Evolutionary conservation across 306 rosid genomes (phyloP), one percentile per base, ranked within the genome.

Genomic region (Cotoneaster glaucophyllus): DNA sequence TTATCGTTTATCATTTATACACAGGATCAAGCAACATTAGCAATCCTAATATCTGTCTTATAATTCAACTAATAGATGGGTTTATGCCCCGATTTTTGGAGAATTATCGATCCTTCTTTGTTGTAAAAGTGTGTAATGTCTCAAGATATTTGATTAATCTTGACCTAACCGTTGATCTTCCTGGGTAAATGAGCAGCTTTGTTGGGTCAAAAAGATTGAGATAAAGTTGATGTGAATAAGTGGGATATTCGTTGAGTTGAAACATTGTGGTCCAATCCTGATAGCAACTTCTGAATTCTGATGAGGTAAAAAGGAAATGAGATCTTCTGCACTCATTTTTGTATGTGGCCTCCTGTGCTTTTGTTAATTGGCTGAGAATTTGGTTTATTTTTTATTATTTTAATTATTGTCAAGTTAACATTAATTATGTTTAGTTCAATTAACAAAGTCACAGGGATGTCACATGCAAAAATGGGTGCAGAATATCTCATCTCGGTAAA

Each of bases 131-230:
- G 57, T 41, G 67, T 39, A 6, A 43, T 62, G 77, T 58, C 77
- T 59, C 41, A 11, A 11, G 58, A 12, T 28, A 59, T 43, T 28
- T 62, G 54, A 41, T 59, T 39, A 11, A 25, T 73, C 68, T 41
- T 73, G 57, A 41, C 4, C 24, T 41, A 9, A 5, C 45, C 41
- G 4, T 50, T 34, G 48, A 21, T 34, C 28, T 34, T 65, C 41
- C 41, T 64, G 25, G 4, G 67, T 43, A 74, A 48, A 32, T 74
- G 64, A 58, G 64, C 45, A 62, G 28, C 74, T 69, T 34, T 31
- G 10, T 67, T 25, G 68, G 79, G 86, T 80, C 78, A 82, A 88
- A 88, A 78, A 65, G 83, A 76, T 62, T 73, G 75, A 58, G 62
- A 67, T 53, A 56, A 71, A 78, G 77, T 66, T 24, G 67, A 70